Base-by-base conservation (phyloP, 2,329 filamentous ascomycete genomes). In the Delphinella strobiligena region DNA sequence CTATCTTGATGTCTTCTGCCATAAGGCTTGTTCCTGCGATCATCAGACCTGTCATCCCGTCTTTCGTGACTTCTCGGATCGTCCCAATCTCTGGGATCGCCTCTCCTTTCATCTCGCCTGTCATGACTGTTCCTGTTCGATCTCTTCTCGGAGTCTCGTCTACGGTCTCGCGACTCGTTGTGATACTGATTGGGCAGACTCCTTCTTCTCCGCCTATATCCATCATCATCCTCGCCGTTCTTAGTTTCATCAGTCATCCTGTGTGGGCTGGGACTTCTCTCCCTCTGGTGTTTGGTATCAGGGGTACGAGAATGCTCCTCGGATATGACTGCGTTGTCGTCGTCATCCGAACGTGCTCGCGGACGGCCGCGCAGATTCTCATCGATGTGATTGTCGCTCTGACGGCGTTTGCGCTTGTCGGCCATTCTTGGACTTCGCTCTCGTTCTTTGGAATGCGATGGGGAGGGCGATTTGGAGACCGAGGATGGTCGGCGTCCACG, bases 131-230 rank as follows among this genome's bases (percentile, higher is more conserved):
- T 46, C 11, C 51, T 45, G n/a, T 51, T 43, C 15, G 51, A 51
- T 40, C 49, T 53, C 14, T 32, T 27, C n/a, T 43, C 41, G 14
- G 22, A 27, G 17, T 43, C 41, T 4, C 38, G 43, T 14, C 42
- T 43, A 9, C 45, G 39, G 8, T 31, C 39, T 5, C 43, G 38
- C 24, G 48, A 40, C n/a, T 50, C 47, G 19, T 53, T 49, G 15
- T 44, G 45, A 37, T 60, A 60, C 40, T 59, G 56, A 37, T 60
- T 60, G 2, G 57, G 58, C 17, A 60, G 41, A 43, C 56, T 66
- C 39, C 62, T 54, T 46, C 59, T 54, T 42, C 59, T 47, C 41
- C 63, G 37, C 29, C 54, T 12, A 2, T 35, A 38, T 10, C 32
- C 33, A 17, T 31, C 19, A 29, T 36, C 39, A 36, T 17, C 34